phyloP scores from a whole-genome alignment of 305 asterid genomes.

The Fraxinus latifolia region DNA sequence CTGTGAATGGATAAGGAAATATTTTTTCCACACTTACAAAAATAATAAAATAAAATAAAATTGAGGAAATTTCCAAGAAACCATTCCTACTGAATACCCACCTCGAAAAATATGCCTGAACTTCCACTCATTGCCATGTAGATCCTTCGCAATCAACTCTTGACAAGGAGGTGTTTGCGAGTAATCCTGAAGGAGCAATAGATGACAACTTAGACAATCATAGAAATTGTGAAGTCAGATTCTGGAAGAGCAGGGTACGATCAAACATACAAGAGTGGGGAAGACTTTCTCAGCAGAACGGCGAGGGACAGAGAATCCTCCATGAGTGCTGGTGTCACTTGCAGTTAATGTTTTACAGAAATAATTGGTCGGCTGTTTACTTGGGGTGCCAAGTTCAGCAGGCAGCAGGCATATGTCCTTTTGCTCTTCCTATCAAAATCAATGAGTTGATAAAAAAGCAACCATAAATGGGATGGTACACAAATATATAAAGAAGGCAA shows the following conservation, averaged over 20 bases:
- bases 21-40: neutral
- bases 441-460: conserved; percentile 14
- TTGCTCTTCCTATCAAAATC: conserved; percentile 76
- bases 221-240: neutral
- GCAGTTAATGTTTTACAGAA: conserved; percentile 93
- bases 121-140: conserved; percentile 97
- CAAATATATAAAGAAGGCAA: neutral
- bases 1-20: neutral
- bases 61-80: neutral
- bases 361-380: conserved; percentile 92
- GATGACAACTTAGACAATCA: conserved; percentile 11
- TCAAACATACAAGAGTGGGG: conserved; percentile 80
- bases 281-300: conserved; percentile 98
- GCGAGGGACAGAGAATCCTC: conserved; percentile 98
- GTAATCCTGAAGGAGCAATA: conserved; percentile 59
- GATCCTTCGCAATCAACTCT: conserved; percentile 92
- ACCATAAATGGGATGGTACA: conserved; percentile 11
- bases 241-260: conserved; percentile 3
- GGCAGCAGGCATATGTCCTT: conserved; percentile 85
- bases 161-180: conserved; percentile 87
- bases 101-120: conserved; percentile 95
- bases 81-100: conserved; percentile 28
- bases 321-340: conserved; percentile 93
- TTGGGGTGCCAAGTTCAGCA: conserved; percentile 76
- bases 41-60: neutral